Conservation (phyloP, 345 rosid genomes). For the Bruguiera parviflora region DNA sequence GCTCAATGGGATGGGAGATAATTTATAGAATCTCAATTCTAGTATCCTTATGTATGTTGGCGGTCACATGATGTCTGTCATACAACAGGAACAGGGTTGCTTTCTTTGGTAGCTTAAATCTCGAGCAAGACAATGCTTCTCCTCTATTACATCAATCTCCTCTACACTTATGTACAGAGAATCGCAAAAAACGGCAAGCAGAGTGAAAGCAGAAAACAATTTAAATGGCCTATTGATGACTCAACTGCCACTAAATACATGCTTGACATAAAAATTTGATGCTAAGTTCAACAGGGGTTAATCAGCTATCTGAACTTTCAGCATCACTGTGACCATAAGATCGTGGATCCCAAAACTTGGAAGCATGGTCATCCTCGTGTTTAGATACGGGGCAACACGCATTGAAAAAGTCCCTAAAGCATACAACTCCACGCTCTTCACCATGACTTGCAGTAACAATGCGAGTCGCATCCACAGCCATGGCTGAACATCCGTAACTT, state of each 20-base stretch:
- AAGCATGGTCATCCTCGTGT: slow-evolving; percentile 23
- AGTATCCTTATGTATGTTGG: too few species aligned
- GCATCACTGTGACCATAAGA: slow-evolving; percentile 19
- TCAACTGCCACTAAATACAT: not conserved
- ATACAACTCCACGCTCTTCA: slow-evolving; percentile 19
- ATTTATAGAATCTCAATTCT: too few species aligned
- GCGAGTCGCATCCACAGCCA: slow-evolving; percentile 46
- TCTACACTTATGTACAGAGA: too few species aligned
- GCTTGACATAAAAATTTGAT: not conserved
- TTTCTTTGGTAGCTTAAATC: too few species aligned
- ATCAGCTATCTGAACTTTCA: slow-evolving; percentile 13
- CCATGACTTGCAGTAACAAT: slow-evolving; percentile 33
- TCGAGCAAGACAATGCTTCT: too few species aligned
- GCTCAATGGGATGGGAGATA: too few species aligned
- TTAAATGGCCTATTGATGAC: too few species aligned
- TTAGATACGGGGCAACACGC: slow-evolving; percentile 32
- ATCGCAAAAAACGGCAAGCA: too few species aligned
- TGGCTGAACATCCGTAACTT: slow-evolving; percentile 39
- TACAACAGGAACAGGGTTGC: too few species aligned
- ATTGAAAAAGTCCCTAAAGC: slow-evolving; percentile 38
- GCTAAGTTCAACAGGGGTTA: not conserved
- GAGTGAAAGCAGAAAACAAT: too few species aligned
- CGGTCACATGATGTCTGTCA: too few species aligned
- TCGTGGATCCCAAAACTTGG: slow-evolving; percentile 50
- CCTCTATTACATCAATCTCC: too few species aligned